phyloP scores from a whole-genome alignment of 2,329 filamentous ascomycete species.

The Trichophyton rubrum region DNA sequence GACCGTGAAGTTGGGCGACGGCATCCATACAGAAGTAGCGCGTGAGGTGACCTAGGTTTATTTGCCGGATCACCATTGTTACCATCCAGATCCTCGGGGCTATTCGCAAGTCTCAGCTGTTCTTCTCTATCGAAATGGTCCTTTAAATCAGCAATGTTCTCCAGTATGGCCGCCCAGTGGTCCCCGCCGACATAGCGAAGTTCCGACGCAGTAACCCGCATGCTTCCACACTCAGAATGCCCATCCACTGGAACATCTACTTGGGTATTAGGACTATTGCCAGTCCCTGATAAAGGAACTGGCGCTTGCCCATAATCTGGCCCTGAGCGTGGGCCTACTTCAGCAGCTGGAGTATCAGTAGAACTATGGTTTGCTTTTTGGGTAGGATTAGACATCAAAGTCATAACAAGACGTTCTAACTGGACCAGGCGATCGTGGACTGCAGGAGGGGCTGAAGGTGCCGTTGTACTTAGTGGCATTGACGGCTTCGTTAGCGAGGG shows the following conservation, averaged over 20 bases:
- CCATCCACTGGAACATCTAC: not conserved
- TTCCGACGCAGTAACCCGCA: not conserved
- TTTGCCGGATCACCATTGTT: not conserved
- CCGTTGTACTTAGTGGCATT: constrained; percentile 31
- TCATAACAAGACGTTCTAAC: not conserved
- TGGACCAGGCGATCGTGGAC: constrained; percentile 9
- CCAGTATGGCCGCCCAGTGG: constrained; percentile 21
- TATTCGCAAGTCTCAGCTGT: constrained; percentile 9
- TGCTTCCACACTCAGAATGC: constrained; percentile 2
- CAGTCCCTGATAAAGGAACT: not conserved
- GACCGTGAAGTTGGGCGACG: constrained; percentile 15
- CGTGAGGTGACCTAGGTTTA: not conserved
- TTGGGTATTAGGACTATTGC: not conserved
- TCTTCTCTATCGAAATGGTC: constrained; percentile 17
- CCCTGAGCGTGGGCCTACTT: not conserved
- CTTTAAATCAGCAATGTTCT: constrained; percentile 16
- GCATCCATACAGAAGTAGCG: constrained; percentile 4
- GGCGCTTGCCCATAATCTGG: not conserved
- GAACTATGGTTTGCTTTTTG: not conserved
- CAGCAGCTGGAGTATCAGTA: not conserved
- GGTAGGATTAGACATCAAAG: constrained; percentile 8
- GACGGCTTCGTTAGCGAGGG: constrained; percentile 24
- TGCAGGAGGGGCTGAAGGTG: constrained; percentile 10
- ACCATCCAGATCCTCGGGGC: constrained; percentile 28
- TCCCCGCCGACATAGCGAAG: constrained; percentile 17